Percentiles rank a stretch among this genome's conserved stretches.
phyloP scores from a whole-genome alignment of 2,329 filamentous ascomycete genomes.

The Colletotrichum sp. region DNA sequence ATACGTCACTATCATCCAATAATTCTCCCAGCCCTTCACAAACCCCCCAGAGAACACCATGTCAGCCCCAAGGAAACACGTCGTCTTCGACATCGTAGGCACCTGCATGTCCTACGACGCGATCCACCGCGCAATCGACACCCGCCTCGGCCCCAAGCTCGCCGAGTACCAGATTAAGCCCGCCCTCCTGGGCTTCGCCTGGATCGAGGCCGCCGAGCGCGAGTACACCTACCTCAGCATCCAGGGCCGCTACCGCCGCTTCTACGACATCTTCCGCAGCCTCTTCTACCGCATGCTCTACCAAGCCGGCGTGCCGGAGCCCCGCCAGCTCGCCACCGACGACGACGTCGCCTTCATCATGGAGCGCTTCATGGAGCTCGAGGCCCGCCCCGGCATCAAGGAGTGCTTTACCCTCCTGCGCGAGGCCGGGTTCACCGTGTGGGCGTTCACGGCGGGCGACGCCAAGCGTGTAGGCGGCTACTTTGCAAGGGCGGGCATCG shows the following conservation, averaged over 20 bases:
- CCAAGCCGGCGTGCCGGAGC: conserved; percentile 46
- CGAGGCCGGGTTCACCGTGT: conserved; percentile 53
- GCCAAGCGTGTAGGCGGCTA: conserved; percentile 54
- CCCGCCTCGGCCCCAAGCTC: conserved; percentile 45
- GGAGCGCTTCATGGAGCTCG: conserved; percentile 38
- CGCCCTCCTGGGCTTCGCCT: conserved; percentile 48
- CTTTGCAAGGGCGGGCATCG: conserved; percentile 51
- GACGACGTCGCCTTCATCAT: conserved; percentile 45
- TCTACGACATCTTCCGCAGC: conserved; percentile 44
- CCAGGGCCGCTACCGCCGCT: conserved; percentile 45
- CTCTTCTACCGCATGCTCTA: conserved; percentile 54
- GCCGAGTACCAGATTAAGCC: conserved; percentile 41
- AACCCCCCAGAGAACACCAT: background rate
- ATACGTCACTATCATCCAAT: background rate
- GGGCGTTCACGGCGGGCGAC: conserved; percentile 60
- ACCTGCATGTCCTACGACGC: conserved; percentile 53
- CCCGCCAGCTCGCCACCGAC: conserved; percentile 43
- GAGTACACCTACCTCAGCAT: conserved; percentile 56
- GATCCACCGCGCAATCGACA: conserved; percentile 44
- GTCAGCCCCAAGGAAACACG: conserved; percentile 37
- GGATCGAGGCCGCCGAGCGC: conserved; percentile 50
- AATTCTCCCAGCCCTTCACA: background rate
- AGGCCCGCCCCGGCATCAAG: conserved; percentile 41
- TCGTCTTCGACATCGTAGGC: conserved; percentile 58
- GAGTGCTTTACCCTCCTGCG: conserved; percentile 48